Conservation (phyloP, 345 rosid genomes). For the Camelina sativa region DNA sequence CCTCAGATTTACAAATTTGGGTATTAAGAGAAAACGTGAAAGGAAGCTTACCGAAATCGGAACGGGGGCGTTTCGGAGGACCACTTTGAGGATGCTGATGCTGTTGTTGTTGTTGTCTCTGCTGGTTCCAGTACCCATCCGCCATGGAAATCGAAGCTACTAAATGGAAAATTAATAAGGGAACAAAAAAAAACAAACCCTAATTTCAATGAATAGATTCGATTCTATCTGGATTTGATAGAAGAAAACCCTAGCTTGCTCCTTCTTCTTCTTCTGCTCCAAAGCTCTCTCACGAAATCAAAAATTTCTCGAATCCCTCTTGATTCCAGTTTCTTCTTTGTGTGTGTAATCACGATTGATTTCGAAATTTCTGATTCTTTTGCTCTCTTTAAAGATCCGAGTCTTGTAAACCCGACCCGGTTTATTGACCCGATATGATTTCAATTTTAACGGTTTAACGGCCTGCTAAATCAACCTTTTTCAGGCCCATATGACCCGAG, state of each 20-base stretch:
- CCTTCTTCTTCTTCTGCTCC: not conserved
- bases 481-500: slow-evolving; percentile 4
- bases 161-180: not conserved
- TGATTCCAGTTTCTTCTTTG: slow-evolving; percentile 5
- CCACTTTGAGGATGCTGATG: slow-evolving; percentile 50
- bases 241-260: slow-evolving; percentile 21
- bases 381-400: slow-evolving; percentile 28
- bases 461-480: not conserved
- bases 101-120: slow-evolving; percentile 45
- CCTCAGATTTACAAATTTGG: too few relatives aligned
- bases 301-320: not conserved
- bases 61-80: slow-evolving; percentile 66
- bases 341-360: not conserved
- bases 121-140: slow-evolving; percentile 81
- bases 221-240: not conserved
- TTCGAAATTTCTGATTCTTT: slow-evolving; percentile 26
- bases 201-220: slow-evolving; percentile 17
- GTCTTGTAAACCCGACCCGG: slow-evolving; percentile 30
- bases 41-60: slow-evolving; percentile 57
- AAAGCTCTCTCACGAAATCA: not conserved
- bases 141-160: slow-evolving; percentile 50
- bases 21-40: not conserved
- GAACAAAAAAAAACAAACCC: slow-evolving; percentile 3
- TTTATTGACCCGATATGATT: not conserved
- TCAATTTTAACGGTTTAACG: not conserved